Percentiles rank a stretch among this genome's conserved stretches.
Conservation (phyloP, 2,329 filamentous ascomycete genomes). For the Aureobasidium melanogenum region DNA sequence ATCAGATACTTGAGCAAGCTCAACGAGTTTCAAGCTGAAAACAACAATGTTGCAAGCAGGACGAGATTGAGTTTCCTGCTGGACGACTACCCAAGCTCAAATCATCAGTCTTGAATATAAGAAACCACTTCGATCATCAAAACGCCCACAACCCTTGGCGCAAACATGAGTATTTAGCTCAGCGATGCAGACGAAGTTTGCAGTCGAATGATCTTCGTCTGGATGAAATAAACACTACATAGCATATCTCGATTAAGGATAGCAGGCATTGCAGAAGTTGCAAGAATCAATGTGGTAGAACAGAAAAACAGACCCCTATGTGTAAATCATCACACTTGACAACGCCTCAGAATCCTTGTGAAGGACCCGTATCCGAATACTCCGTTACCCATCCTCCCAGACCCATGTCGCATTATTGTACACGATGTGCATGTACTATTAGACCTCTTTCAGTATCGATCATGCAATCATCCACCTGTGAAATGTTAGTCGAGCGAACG, state of each 20-base stretch:
- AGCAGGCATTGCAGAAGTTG: not conserved
- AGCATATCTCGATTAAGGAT: not conserved
- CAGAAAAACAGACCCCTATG: not conserved
- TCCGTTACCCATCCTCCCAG: not conserved
- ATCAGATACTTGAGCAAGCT: not conserved
- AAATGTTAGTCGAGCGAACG: not conserved
- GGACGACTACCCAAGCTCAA: too few relatives aligned
- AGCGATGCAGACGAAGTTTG: not conserved
- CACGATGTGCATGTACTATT: not conserved
- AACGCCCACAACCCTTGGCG: not conserved
- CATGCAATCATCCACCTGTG: constrained; percentile 9
- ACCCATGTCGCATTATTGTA: not conserved
- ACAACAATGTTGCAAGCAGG: not conserved
- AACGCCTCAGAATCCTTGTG: not conserved
- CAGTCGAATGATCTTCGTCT: not conserved
- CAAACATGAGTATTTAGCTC: not conserved
- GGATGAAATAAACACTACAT: not conserved
- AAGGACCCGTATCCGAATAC: not conserved
- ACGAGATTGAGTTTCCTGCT: not conserved
- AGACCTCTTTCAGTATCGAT: not conserved
- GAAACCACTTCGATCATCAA: not conserved
- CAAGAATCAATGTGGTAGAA: not conserved
- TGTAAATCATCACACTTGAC: not conserved
- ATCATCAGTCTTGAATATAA: too few relatives aligned
- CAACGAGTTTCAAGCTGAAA: not conserved